Base-by-base conservation (phyloP, 306 rosid species). In the Cicer pinnatifidum region DNA sequence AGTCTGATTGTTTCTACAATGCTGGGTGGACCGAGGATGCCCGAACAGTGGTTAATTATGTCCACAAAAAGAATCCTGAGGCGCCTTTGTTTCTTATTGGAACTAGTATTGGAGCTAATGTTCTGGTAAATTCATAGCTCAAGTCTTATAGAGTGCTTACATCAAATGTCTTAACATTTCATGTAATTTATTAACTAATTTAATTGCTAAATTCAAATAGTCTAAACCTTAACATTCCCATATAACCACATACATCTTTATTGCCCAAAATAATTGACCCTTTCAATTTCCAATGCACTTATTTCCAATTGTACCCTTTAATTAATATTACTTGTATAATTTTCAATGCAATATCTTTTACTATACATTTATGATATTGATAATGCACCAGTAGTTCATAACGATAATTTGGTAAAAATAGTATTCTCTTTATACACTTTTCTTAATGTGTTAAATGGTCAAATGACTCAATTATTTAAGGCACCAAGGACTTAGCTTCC, bases 21-120 rank as follows among this genome's bases (percentile, higher is more conserved):
- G 97, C 99, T 81, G 99, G 95, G 69, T 94, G 99, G 99, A 94
- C 99, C 15, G 99, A 83, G 87, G 99, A 94, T 86, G 71, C 84
- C 69, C 92, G 96, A 47, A 81, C 86, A 15, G 87, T 94, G 16
- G 79, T 87, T 47, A 83, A 81, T 69, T 86, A 89, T 75, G 85
- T 94, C 13, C 97, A 94, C 86, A 67, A 80, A 51, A 88, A 88
- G 76, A 76, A 86, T 77, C 92, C 97, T 35, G 73, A 68, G 46
- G 80, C 89, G 72, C 95, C 99, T 69, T 80, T 94, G 76, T 94
- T 89, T 85, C 69, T 84, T 53, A 86, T 91, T 75, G 98, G 98
- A 82, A 88, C 91, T 76, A 94, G 98, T 74, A 87, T 91, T 66
- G 98, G 98, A 76, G 98, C 98, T 72, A 94, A 94, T 56, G 46